A percentile compares a stretch with the other conserved stretches of the same genome.
These are phyloP conservation scores for Metarhizium humberi DNA, from an alignment of 2,329 filamentous ascomycete species.

Conservation along the genomic window DNA sequence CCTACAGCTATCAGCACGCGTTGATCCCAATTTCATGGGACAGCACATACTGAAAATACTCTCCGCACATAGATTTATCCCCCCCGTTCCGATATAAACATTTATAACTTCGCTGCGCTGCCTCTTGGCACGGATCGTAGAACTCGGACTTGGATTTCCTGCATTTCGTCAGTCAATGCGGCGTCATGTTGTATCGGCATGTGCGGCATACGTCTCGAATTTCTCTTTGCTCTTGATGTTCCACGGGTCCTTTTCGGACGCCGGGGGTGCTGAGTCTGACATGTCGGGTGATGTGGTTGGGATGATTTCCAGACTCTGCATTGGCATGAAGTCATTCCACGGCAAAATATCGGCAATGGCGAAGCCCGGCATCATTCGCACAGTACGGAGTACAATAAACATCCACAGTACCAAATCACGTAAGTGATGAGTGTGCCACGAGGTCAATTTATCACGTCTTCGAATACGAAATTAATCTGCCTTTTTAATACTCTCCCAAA, in stretches of 20 bases:
- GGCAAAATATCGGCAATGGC: conserved; percentile 11
- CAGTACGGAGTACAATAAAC: neutral
- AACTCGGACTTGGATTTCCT: conserved; percentile 87
- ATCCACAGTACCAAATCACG: too few species aligned
- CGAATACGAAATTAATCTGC: neutral
- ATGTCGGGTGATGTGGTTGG: conserved; percentile 1
- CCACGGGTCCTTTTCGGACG: conserved; percentile 35
- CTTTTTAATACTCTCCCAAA: conserved; percentile 12
- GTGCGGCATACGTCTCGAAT: conserved; percentile 48
- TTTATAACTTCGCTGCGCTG: conserved; percentile 72
- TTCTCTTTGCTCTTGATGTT: conserved; percentile 50
- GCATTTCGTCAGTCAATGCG: neutral
- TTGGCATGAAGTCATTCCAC: conserved; percentile 6
- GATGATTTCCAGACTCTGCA: neutral
- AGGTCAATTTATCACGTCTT: neutral
- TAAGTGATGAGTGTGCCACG: too few species aligned
- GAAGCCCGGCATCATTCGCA: neutral
- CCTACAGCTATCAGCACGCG: conserved; percentile 35
- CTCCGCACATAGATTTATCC: conserved; percentile 79
- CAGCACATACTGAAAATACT: conserved; percentile 81
- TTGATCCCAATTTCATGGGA: neutral
- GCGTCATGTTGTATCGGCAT: neutral
- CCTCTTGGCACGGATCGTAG: conserved; percentile 92
- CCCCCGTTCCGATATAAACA: conserved; percentile 85
- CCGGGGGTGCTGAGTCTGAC: neutral